Base-by-base conservation (phyloP, 2,329 filamentous ascomycete genomes). In the Fusarium torulosum region DNA sequence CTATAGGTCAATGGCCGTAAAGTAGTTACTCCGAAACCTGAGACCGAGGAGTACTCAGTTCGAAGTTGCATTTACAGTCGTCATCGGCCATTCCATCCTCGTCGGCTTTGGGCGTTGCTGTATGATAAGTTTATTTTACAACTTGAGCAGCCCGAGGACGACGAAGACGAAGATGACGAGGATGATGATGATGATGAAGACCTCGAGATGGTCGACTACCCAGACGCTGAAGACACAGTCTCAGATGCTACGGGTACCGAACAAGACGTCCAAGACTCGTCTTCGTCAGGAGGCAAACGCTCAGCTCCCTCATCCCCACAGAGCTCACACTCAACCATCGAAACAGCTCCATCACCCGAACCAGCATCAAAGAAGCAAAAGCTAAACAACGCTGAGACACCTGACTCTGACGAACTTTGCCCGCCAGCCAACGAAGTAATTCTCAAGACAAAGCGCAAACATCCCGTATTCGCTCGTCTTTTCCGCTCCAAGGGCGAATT, bases 11-110 rank as follows among this genome's bases (percentile, higher is more conserved):
- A 83, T 44, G 82, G 81, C 0, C 76, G 77, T 17, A 86, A 86
- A 25, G 83, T 84, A 4, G 74, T 90, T 49, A 88, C 87, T 0
- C 89, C 89, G 0, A 91, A 87, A 73, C 90, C 90, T 0, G 90
- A 92, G 78, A 92, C 89, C 0, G 82, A 92, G 54, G 90, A 92
- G 81, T 92, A 92, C 72, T 89, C 88, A 9, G 89, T 93, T 13
- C 85, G 87, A 35, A 92, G 87, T 73, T 91, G 91, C 67, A 87
- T 93, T 14, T 93, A 93, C 74, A 81, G 83, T 1, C 85, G 87
- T 0, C 81, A 86, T 9, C 79, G 85, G 1, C 88, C 88, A 0
- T 85, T 86, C 53, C 81, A 86, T 40, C 84, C 84, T 0, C 74
- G 75, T 3, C 74, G 83, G 0, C 77, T 86, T 0, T 86, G 79